phyloP scores from a whole-genome alignment of 768 basidiomycete genomes.

The Chalciporus sphaerocephalus region DNA sequence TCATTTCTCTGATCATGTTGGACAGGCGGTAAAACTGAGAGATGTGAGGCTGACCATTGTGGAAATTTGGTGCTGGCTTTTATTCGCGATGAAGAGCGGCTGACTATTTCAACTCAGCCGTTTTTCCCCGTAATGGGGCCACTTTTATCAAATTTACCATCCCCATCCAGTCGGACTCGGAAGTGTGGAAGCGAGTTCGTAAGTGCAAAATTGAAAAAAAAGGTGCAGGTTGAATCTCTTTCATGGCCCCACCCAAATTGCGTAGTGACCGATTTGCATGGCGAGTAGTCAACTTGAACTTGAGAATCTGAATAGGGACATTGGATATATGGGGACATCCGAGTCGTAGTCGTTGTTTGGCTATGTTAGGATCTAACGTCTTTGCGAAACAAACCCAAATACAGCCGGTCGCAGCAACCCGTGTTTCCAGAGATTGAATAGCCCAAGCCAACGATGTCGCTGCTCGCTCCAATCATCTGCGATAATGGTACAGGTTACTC shows the following conservation, averaged over 20 bases:
- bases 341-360: conserved; percentile 22
- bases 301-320: too few relatives aligned
- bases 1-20: conserved; percentile 6
- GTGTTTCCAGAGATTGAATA: conserved; percentile 8
- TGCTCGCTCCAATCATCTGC: conserved; percentile 91
- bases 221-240: too few relatives aligned
- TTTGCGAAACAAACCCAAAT: conserved; percentile 23
- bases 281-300: too few relatives aligned
- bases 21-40: background rate
- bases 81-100: too few relatives aligned
- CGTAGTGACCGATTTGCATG: too few relatives aligned
- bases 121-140: too few relatives aligned
- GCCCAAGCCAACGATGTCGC: conserved; percentile 53
- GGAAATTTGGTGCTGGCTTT: background rate
- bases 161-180: too few relatives aligned
- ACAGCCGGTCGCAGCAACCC: conserved; percentile 14
- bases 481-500: conserved; percentile 98
- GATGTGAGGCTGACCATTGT: background rate
- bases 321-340: too few relatives aligned
- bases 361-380: conserved; percentile 23
- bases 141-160: too few relatives aligned
- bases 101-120: background rate
- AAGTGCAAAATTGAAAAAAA: too few relatives aligned
- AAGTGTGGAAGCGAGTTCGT: too few relatives aligned
- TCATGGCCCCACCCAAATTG: too few relatives aligned